These are phyloP conservation scores for Chrysopogon serrulatus DNA, from an alignment of 176 grass and related monocot genomes.

Conservation along the genomic window DNA sequence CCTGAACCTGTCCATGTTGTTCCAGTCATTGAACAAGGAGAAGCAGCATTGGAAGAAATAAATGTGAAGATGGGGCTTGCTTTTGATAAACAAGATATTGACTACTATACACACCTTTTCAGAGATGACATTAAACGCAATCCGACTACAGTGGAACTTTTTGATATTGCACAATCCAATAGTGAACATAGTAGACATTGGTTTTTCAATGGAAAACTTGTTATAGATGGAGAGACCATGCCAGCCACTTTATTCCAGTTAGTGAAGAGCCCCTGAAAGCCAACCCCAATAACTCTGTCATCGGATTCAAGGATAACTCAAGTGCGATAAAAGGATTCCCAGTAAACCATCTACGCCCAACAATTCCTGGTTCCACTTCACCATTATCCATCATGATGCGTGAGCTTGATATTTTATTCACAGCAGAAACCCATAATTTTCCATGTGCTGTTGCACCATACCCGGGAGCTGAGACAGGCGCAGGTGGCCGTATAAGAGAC, in stretches of 20 bases:
- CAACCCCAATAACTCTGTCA: conserved; percentile 79
- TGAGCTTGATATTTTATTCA: conserved; percentile 83
- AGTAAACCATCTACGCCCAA: conserved; percentile 67
- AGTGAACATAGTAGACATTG: conserved; percentile 90
- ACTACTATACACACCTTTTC: conserved; percentile 79
- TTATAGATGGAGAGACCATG: conserved; percentile 76
- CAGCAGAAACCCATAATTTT: conserved; percentile 94
- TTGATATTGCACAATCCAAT: conserved; percentile 92
- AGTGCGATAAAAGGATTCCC: conserved; percentile 80
- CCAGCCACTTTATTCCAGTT: conserved; percentile 71
- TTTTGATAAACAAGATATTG: conserved; percentile 92
- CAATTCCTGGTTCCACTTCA: conserved; percentile 44
- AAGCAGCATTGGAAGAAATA: conserved; percentile 86
- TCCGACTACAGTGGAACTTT: conserved; percentile 83
- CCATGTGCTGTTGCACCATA: conserved; percentile 90
- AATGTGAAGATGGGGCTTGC: conserved; percentile 86
- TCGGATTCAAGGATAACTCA: conserved; percentile 93
- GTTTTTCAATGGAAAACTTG: conserved; percentile 87
- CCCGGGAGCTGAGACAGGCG: conserved; percentile 80
- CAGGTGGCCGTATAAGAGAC: conserved; percentile 84
- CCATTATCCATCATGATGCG: conserved; percentile 43
- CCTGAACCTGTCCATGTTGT: conserved; percentile 60
- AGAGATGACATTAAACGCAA: conserved; percentile 86
- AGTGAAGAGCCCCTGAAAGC: conserved; percentile 84
- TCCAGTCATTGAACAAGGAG: conserved; percentile 70